Conservation (phyloP, 116 monocot genomes). For the Thalassia testudinum region DNA sequence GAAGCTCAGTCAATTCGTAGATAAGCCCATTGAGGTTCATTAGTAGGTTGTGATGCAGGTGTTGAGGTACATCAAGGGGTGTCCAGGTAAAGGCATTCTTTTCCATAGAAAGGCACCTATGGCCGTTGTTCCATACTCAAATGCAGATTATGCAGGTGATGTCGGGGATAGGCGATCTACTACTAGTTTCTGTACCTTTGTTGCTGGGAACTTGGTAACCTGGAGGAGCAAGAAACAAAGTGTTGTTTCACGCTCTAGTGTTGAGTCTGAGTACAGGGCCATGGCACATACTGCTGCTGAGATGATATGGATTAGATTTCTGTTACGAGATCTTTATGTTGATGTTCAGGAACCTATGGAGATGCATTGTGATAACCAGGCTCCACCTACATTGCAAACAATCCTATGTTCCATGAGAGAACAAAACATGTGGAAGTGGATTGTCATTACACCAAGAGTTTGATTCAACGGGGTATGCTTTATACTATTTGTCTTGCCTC, state of each 20-base stretch:
- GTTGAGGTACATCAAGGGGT: too few species aligned
- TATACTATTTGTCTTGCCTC: not conserved
- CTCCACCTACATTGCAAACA: not conserved
- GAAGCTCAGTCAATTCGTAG: too few species aligned
- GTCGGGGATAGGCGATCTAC: too few species aligned
- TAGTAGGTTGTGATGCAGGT: too few species aligned
- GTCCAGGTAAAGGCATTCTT: too few species aligned
- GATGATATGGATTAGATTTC: not conserved
- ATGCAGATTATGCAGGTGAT: too few species aligned
- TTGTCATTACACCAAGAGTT: not conserved
- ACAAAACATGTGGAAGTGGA: not conserved
- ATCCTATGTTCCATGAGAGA: not conserved
- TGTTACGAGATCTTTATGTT: not conserved
- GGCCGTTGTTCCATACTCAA: too few species aligned
- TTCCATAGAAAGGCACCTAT: too few species aligned
- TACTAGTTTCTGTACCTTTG: slow-evolving; percentile 1
- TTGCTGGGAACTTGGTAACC: slow-evolving; percentile 4
- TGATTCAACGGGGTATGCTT: not conserved
- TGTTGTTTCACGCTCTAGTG: slow-evolving; percentile 2
- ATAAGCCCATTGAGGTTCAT: too few species aligned
- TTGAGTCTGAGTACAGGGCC: not conserved
- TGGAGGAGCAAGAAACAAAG: slow-evolving; percentile 5
- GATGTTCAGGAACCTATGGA: not conserved
- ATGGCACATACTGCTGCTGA: not conserved
- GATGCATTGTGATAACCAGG: slow-evolving; percentile 2